phyloP scores from a whole-genome alignment of 179 eudicot genomes.

The Vitellaria paradoxa region DNA sequence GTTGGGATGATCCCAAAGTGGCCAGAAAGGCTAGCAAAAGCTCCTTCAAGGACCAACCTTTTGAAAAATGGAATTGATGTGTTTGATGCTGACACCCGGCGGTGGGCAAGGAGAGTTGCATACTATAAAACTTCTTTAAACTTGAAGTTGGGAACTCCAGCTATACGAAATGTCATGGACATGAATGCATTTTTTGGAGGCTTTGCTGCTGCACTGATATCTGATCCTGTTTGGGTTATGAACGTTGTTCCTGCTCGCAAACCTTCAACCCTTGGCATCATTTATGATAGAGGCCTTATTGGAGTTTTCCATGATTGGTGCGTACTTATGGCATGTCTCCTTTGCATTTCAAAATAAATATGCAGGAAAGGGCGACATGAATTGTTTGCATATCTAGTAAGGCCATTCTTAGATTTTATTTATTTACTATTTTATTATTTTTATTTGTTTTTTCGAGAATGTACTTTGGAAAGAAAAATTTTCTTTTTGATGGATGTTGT shows the following conservation, averaged over 20 bases:
- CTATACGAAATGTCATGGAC: conserved; percentile 90
- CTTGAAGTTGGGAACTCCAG: conserved; percentile 68
- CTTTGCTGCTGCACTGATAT: conserved; percentile 83
- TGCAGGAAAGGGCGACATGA: not conserved
- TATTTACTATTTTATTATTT: too few relatives aligned
- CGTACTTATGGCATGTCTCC: conserved; percentile 30
- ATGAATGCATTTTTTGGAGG: conserved; percentile 97
- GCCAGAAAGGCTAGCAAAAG: conserved; percentile 74
- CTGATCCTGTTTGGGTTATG: conserved; percentile 97
- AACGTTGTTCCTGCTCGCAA: conserved; percentile 83
- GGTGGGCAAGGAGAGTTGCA: conserved; percentile 75
- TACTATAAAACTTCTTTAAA: conserved; percentile 72
- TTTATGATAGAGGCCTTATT: conserved; percentile 86
- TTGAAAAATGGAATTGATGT: conserved; percentile 65
- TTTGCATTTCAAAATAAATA: not conserved
- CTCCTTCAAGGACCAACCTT: conserved; percentile 62
- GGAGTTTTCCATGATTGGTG: conserved; percentile 94
- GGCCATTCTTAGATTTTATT: not conserved
- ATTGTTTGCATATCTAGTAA: not conserved
- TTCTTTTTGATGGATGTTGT: not conserved
- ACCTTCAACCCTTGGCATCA: conserved; percentile 69
- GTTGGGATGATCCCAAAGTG: conserved; percentile 79
- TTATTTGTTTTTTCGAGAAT: not conserved
- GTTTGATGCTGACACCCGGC: conserved; percentile 74
- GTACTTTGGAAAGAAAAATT: not conserved